phyloP scores from a whole-genome alignment of 805 yeast genomes.

The Lipomyces starkeyi region DNA sequence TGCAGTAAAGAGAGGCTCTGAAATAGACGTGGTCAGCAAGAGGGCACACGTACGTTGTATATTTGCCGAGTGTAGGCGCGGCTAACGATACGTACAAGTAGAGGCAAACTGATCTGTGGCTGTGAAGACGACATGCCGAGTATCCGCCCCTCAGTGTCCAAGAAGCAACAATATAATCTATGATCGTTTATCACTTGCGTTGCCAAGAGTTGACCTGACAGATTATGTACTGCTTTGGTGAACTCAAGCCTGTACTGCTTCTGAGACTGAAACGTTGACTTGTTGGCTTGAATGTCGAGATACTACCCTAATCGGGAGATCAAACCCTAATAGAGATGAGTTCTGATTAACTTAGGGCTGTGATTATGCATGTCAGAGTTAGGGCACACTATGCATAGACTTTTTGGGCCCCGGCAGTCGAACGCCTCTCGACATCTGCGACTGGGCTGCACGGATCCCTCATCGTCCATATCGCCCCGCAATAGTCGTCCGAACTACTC shows the following conservation, averaged over 20 bases:
- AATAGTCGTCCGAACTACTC: not conserved
- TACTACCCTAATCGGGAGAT: too few species aligned
- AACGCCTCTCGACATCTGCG: not conserved
- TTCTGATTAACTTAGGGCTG: not conserved
- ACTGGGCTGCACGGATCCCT: not conserved
- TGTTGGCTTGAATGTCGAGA: too few species aligned
- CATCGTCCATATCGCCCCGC: not conserved
- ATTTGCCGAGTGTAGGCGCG: not conserved
- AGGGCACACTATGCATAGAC: not conserved
- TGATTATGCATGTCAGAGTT: not conserved
- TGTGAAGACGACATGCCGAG: slow-evolving; percentile 2
- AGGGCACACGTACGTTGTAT: not conserved
- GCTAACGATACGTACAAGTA: slow-evolving; percentile 13
- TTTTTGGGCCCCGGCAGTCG: too few species aligned
- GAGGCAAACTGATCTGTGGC: slow-evolving; percentile 25
- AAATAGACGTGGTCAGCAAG: slow-evolving; percentile 1
- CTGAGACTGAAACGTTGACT: too few species aligned
- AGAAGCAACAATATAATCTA: not conserved
- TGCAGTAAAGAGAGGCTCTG: slow-evolving; percentile 35
- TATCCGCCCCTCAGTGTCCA: not conserved
- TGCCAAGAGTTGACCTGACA: not conserved
- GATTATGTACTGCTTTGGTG: not conserved
- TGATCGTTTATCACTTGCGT: not conserved
- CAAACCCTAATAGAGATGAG: not conserved
- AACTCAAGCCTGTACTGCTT: not conserved